Conservation (phyloP, 23 red algal genomes). For the Chondrus crispus region DNA sequence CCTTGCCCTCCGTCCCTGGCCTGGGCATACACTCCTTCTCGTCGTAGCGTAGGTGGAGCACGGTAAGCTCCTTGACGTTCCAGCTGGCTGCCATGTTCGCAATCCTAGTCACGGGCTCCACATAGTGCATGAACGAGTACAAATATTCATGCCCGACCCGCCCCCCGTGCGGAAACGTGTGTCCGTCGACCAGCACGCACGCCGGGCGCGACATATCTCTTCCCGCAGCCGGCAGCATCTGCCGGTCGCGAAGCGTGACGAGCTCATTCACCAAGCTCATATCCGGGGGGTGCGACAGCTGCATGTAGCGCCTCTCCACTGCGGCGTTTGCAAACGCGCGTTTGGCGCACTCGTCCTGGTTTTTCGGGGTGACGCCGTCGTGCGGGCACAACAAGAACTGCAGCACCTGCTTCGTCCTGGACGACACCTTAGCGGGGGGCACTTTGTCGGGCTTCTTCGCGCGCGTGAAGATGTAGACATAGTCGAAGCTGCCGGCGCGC, state of each 20-base stretch:
- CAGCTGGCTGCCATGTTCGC: background rate
- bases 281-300: background rate
- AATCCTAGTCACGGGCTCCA: background rate
- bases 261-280: background rate
- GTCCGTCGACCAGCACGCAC: slow-evolving; percentile 35
- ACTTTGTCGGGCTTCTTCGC: background rate
- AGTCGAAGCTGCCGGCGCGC: background rate
- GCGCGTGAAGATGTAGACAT: background rate
- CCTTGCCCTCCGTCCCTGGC: background rate
- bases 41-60: slow-evolving; percentile 41
- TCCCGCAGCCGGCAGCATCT: background rate
- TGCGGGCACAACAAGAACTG: background rate
- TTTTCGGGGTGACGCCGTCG: background rate
- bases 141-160: background rate
- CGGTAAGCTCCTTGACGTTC: background rate
- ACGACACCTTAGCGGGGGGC: background rate
- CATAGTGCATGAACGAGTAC: slow-evolving; percentile 21
- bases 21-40: slow-evolving; percentile 12
- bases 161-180: background rate
- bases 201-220: background rate
- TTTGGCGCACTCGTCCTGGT: background rate
- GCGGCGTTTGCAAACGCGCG: background rate
- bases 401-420: background rate
- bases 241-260: background rate
- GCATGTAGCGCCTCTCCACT: background rate